Conservation (phyloP, 345 rosid genomes). For the Dovyalis caffra region DNA sequence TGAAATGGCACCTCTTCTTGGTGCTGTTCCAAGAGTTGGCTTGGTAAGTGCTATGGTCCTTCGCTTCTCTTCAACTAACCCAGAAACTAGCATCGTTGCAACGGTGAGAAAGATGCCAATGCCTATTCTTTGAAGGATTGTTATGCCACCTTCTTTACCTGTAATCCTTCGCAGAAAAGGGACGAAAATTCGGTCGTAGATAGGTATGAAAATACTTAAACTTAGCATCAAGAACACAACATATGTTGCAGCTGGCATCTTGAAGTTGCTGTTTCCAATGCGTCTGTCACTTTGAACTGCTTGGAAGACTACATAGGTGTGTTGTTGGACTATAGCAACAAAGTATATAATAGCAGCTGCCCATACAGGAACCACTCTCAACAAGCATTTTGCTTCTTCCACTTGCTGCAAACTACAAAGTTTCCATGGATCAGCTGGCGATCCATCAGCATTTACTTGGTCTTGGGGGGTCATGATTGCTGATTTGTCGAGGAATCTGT, state of each 20-base stretch:
- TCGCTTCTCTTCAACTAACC: conserved; percentile 28
- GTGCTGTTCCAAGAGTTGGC: conserved; percentile 24
- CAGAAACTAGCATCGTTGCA: conserved; percentile 36
- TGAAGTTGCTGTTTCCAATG: conserved; percentile 21
- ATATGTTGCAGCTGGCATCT: conserved; percentile 41
- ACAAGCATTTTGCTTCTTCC: conserved; percentile 49
- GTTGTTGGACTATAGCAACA: conserved; percentile 31
- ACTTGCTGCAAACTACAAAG: conserved; percentile 49
- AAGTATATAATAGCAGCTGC: conserved; percentile 19
- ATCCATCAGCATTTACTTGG: conserved; percentile 38
- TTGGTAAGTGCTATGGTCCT: conserved; percentile 17
- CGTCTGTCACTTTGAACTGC: conserved; percentile 37
- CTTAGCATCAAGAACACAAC: conserved; percentile 32
- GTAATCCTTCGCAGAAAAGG: conserved; percentile 34
- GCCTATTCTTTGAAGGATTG: conserved; percentile 39
- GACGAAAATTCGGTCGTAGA: conserved; percentile 38
- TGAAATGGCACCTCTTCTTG: conserved; percentile 34
- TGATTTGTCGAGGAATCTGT: conserved; percentile 43
- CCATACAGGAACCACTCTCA: conserved; percentile 42
- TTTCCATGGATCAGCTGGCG: conserved; percentile 40
- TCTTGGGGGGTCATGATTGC: conserved; percentile 33
- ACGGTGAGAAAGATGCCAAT: conserved; percentile 34
- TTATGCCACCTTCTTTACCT: conserved; percentile 36
- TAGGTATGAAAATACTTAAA: conserved; percentile 36
- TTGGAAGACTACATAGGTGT: conserved; percentile 39